These are phyloP conservation scores for Boechera divaricarpa DNA, from an alignment of 345 rosid species.

Conservation along the genomic window DNA sequence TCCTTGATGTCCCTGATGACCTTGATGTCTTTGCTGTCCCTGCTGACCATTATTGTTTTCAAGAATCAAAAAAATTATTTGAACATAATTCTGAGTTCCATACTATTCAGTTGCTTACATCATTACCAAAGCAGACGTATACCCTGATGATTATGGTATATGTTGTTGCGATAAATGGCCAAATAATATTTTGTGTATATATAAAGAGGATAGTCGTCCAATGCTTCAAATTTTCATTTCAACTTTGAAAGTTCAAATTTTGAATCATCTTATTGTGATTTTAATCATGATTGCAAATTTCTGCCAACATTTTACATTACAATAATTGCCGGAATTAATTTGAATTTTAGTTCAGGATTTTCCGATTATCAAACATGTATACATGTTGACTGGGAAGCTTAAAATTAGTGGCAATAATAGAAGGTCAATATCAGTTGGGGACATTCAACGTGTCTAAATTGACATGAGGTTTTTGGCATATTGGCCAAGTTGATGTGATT, in stretches of 20 bases:
- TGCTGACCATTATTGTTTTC: background rate
- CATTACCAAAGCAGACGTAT: background rate
- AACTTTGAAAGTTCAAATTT: no score
- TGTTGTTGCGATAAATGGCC: background rate
- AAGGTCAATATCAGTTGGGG: slow-evolving; percentile 37
- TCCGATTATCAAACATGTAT: background rate
- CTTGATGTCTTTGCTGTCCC: no score
- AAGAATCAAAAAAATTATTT: background rate
- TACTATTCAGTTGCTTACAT: background rate
- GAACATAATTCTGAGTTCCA: background rate
- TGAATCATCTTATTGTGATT: background rate
- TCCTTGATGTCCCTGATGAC: no score
- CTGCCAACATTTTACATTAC: background rate
- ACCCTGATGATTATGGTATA: background rate
- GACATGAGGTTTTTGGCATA: slow-evolving; percentile 45
- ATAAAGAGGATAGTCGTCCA: background rate
- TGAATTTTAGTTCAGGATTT: background rate
- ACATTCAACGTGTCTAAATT: slow-evolving; percentile 44
- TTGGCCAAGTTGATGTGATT: slow-evolving; percentile 40
- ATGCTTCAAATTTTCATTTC: background rate
- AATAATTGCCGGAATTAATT: background rate
- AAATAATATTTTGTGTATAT: background rate
- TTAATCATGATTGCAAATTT: background rate
- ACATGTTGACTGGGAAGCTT: slow-evolving; percentile 22
- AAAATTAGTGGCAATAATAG: slow-evolving; percentile 25